Conservation (phyloP, 2,329 filamentous ascomycete genomes). For the Gaeumannomyces tritici region DNA sequence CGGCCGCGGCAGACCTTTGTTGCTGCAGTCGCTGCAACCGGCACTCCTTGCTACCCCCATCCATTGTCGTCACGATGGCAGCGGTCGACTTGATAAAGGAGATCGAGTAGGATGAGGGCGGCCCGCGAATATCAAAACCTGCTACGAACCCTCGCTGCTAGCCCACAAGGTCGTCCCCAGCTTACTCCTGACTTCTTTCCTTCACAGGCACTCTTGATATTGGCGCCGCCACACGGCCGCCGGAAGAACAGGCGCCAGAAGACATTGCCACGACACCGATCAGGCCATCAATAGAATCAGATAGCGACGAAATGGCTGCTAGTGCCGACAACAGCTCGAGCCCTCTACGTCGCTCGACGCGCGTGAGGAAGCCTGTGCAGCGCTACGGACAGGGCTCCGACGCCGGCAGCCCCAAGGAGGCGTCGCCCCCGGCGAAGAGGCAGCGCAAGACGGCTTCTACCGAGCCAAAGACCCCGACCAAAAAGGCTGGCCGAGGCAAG, state of each 20-base stretch:
- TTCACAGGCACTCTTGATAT: neutral
- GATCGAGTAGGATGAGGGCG: neutral
- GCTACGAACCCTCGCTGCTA: neutral
- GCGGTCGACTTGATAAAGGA: neutral
- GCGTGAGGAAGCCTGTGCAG: neutral
- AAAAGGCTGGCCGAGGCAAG: too few relatives aligned
- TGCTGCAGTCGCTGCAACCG: neutral
- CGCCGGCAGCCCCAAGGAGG: conserved; percentile 1
- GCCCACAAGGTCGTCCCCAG: neutral
- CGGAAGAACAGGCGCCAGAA: neutral
- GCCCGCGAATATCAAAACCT: neutral
- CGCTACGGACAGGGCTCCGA: neutral
- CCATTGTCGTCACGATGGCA: neutral
- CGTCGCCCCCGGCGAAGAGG: conserved; percentile 3
- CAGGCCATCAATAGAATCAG: neutral
- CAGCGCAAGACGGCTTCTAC: conserved; percentile 1
- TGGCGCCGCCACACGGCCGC: neutral
- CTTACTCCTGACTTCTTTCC: neutral
- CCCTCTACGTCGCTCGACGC: neutral
- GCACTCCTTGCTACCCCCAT: neutral
- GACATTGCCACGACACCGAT: neutral
- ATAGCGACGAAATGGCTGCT: neutral
- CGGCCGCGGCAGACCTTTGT: neutral
- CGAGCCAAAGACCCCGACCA: too few relatives aligned
- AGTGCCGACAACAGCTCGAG: neutral